Evolutionary conservation across 73 alveolate genomes (phyloP).

Genomic region (Durusdinium trenchii): DNA sequence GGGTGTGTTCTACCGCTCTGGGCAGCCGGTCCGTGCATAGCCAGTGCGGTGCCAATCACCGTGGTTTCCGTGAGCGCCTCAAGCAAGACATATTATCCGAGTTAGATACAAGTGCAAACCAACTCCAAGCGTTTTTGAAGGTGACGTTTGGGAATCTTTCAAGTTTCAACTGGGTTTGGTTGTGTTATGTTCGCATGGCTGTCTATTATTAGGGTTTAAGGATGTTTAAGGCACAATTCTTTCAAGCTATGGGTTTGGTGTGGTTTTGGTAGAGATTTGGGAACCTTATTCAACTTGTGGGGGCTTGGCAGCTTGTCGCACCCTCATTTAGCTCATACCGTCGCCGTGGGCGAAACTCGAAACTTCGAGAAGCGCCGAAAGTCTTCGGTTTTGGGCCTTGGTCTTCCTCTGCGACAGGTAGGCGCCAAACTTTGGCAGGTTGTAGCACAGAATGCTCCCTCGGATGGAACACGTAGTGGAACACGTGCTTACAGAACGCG

Average conservation of each 20-base stretch:
- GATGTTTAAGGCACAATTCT: too few relatives aligned
- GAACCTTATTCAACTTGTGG: too few relatives aligned
- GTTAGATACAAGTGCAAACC: neutral
- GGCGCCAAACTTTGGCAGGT: conserved; percentile 68
- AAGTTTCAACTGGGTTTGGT: neutral
- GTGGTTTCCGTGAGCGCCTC: conserved; percentile 78
- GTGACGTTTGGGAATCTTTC: neutral
- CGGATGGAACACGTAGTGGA: neutral
- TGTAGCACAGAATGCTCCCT: conserved; percentile 76
- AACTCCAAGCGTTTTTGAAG: neutral
- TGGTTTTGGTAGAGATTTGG: too few relatives aligned
- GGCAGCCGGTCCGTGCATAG: conserved; percentile 30
- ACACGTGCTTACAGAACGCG: neutral
- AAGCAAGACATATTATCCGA: neutral
- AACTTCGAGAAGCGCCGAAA: neutral
- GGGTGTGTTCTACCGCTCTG: too few relatives aligned
- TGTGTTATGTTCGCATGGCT: neutral
- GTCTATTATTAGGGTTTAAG: too few relatives aligned
- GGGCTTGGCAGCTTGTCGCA: too few relatives aligned
- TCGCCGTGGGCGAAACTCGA: too few relatives aligned
- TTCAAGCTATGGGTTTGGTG: too few relatives aligned
- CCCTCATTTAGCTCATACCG: too few relatives aligned
- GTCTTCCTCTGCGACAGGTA: conserved; percentile 57
- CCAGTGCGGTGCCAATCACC: conserved; percentile 88
- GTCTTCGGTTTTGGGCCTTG: conserved; percentile 1